phyloP scores from a whole-genome alignment of 2,329 filamentous ascomycete species.

The Beauveria bassiana region DNA sequence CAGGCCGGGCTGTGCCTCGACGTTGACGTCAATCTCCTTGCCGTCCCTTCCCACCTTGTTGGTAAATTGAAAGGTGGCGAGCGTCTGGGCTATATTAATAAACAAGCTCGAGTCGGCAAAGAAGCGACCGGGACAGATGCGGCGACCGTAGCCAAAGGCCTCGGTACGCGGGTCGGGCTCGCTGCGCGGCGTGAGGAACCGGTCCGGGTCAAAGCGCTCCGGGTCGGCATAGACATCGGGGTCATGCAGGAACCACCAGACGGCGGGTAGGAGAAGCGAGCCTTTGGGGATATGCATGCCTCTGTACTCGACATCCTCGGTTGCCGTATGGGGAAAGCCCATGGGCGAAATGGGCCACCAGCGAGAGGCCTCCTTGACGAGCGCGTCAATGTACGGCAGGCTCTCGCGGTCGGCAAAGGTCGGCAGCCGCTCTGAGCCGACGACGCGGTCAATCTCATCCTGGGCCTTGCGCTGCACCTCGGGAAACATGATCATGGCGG shows the following conservation, averaged over 20 bases:
- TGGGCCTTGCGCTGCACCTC: slow-evolving; percentile 34
- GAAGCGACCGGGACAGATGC: slow-evolving; percentile 26
- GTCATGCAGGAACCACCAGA: slow-evolving; percentile 48
- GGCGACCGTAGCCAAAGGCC: slow-evolving; percentile 29
- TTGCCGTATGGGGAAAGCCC: slow-evolving; percentile 30
- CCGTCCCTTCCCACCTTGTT: not conserved
- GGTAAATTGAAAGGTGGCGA: slow-evolving; percentile 37
- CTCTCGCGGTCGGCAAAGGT: slow-evolving; percentile 32
- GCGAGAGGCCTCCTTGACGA: slow-evolving; percentile 13
- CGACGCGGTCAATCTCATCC: slow-evolving; percentile 33
- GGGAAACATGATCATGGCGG: slow-evolving; percentile 37
- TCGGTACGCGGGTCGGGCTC: slow-evolving; percentile 21
- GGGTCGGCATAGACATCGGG: slow-evolving; percentile 52
- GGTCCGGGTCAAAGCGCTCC: slow-evolving; percentile 24
- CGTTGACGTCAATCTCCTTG: not conserved
- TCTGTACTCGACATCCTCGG: slow-evolving; percentile 19
- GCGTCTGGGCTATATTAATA: slow-evolving; percentile 28
- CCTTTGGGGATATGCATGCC: slow-evolving; percentile 16
- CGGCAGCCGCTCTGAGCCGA: slow-evolving; percentile 34
- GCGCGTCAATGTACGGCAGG: slow-evolving; percentile 31
- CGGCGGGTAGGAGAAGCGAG: slow-evolving; percentile 17
- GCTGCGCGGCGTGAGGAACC: slow-evolving; percentile 21
- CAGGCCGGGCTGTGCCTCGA: not conserved
- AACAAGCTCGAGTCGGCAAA: slow-evolving; percentile 26
- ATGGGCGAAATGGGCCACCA: slow-evolving; percentile 27